phyloP scores from a whole-genome alignment of 2,329 filamentous ascomycete genomes.

The Alternaria sp. region DNA sequence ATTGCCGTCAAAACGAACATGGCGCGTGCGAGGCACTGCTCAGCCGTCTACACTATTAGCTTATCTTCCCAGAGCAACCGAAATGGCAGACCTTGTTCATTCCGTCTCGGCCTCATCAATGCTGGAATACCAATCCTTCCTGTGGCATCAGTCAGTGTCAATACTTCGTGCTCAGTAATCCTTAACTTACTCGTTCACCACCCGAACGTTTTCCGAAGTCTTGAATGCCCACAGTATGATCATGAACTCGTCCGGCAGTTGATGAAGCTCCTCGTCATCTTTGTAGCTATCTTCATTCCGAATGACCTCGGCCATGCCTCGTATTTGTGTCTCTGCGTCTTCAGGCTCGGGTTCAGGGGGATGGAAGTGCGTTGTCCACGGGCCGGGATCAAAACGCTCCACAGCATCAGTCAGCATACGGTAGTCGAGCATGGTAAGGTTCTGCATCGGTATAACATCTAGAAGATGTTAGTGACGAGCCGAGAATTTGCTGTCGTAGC shows the following conservation, averaged over 20 bases:
- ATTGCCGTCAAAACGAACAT: not conserved
- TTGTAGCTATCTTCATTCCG: conserved; percentile 30
- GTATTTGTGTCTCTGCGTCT: conserved; percentile 10
- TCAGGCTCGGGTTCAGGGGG: conserved; percentile 18
- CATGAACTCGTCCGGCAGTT: conserved; percentile 25
- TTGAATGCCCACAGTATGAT: conserved; percentile 35
- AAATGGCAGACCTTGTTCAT: not conserved
- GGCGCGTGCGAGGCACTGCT: not conserved
- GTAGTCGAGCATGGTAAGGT: conserved; percentile 26
- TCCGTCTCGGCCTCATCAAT: not conserved
- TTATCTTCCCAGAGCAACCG: not conserved
- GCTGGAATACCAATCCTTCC: not conserved
- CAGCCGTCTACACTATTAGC: accelerated
- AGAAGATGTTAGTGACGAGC: not conserved
- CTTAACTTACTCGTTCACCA: conserved; percentile 9
- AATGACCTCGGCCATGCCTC: conserved; percentile 29
- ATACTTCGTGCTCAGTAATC: not conserved
- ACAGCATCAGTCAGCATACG: conserved; percentile 23
- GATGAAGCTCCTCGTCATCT: conserved; percentile 25
- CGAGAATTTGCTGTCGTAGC: not conserved
- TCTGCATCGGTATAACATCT: conserved; percentile 21
- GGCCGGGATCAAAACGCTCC: conserved; percentile 37
- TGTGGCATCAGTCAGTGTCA: not conserved
- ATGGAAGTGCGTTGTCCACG: conserved; percentile 33
- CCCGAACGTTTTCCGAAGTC: conserved; percentile 12